phyloP scores from a whole-genome alignment of 164 flowering plant species.

The Hamamelis virginiana region DNA sequence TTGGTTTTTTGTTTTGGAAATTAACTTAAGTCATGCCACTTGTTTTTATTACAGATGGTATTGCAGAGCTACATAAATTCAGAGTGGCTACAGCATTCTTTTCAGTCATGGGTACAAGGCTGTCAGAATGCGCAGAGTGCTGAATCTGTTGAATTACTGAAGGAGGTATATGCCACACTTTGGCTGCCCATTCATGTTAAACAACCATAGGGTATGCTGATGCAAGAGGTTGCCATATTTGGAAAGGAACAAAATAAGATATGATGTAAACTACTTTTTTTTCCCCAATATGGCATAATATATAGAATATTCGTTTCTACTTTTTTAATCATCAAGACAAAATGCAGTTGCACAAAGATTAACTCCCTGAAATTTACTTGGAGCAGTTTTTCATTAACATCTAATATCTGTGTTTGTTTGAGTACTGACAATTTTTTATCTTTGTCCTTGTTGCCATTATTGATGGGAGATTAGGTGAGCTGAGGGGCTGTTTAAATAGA shows the following conservation, averaged over 20 bases:
- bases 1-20: constrained; percentile 2
- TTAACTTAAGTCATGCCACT: constrained; percentile 10
- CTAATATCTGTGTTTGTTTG: too few relatives aligned
- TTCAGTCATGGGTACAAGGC: constrained; percentile 50
- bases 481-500: not conserved
- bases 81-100: constrained; percentile 65
- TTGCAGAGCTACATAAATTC: constrained; percentile 47
- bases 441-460: too few relatives aligned
- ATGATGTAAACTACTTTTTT: too few relatives aligned
- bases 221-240: not conserved
- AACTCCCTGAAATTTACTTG: too few relatives aligned
- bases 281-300: too few relatives aligned
- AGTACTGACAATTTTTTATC: too few relatives aligned
- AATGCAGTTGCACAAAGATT: too few relatives aligned
- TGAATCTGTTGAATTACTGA: constrained; percentile 70
- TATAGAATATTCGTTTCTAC: too few relatives aligned
- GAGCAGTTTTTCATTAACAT: too few relatives aligned
- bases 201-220: not conserved
- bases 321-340: too few relatives aligned
- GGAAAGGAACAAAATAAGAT: too few relatives aligned
- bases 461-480: too few relatives aligned
- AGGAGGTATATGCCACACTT: constrained; percentile 54
- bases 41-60: constrained; percentile 63
- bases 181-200: not conserved
- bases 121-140: constrained; percentile 79